These are phyloP conservation scores for Stropharia rugosoannulata DNA, from an alignment of 768 basidiomycete species.

Conservation along the genomic window DNA sequence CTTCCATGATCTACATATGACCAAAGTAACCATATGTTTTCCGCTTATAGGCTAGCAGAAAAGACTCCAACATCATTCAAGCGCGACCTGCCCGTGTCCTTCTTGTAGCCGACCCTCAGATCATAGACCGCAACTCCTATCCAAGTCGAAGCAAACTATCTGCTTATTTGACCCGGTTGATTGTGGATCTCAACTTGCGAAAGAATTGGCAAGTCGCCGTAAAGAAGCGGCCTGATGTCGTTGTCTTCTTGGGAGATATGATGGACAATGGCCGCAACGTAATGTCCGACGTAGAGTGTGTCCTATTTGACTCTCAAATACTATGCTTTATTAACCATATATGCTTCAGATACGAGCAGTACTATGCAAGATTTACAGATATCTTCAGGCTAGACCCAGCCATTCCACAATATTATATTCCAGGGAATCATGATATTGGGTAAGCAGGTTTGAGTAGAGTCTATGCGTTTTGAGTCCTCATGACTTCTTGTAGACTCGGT, in stretches of 20 bases:
- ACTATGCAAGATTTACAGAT: constrained; percentile 62
- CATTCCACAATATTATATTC: constrained; percentile 67
- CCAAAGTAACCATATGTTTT: not conserved
- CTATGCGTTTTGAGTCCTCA: constrained; percentile 11
- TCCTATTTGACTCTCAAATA: not conserved
- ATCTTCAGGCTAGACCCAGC: constrained; percentile 58
- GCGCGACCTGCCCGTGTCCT: constrained; percentile 53
- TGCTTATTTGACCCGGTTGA: constrained; percentile 56
- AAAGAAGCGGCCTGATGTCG: constrained; percentile 59
- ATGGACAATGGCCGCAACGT: constrained; percentile 78
- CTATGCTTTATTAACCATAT: not conserved
- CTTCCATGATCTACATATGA: not conserved
- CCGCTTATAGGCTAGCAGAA: constrained; percentile 5
- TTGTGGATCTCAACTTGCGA: constrained; percentile 81
- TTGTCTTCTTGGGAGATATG: constrained; percentile 91
- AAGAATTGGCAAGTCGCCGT: constrained; percentile 80
- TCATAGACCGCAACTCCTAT: constrained; percentile 76
- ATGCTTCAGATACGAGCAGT: constrained; percentile 64
- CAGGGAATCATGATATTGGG: constrained; percentile 93
- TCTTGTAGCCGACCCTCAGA: constrained; percentile 87
- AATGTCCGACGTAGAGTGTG: constrained; percentile 71
- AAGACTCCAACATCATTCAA: constrained; percentile 16
- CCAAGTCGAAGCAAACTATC: constrained; percentile 54
- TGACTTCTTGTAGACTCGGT: constrained; percentile 39
- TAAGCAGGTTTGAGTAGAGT: constrained; percentile 26